Evolutionary conservation across 345 rosid species (phyloP).

Genomic region (Salix dunnii): DNA sequence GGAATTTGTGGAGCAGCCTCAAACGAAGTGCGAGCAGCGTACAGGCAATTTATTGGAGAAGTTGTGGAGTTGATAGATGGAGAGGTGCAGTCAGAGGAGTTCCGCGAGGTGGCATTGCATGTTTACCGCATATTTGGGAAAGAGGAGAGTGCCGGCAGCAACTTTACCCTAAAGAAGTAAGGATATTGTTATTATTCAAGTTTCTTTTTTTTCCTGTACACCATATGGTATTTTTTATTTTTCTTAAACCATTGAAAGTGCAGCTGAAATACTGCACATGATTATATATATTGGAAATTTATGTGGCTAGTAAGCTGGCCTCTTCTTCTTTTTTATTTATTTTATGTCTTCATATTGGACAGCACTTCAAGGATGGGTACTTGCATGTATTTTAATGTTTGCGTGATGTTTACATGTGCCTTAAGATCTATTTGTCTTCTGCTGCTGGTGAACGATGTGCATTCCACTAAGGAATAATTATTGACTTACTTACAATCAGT

Average conservation of each 20-base stretch:
- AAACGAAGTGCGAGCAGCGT: slow-evolving; percentile 66
- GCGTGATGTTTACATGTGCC: too few relatives aligned
- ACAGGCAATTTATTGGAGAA: slow-evolving; percentile 70
- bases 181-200: not conserved
- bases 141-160: slow-evolving; percentile 30
- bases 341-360: slow-evolving; percentile 61
- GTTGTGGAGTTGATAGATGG: slow-evolving; percentile 71
- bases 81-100: slow-evolving; percentile 73
- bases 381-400: too few relatives aligned
- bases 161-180: slow-evolving; percentile 46
- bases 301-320: not conserved
- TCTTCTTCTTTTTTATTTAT: slow-evolving; percentile 1
- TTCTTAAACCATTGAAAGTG: not conserved
- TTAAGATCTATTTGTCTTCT: too few relatives aligned
- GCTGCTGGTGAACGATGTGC: too few relatives aligned
- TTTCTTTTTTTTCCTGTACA: not conserved
- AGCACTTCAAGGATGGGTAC: slow-evolving; percentile 92
- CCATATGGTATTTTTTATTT: not conserved
- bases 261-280: not conserved
- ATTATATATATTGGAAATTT: not conserved
- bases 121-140: slow-evolving; percentile 54
- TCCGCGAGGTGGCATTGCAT: slow-evolving; percentile 60
- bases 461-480: too few relatives aligned
- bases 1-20: slow-evolving; percentile 53
- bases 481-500: too few relatives aligned